Evolutionary conservation across 345 rosid species (phyloP), one percentile per base, ranked within the genome.

Genomic region (Ailanthus altissimus): DNA sequence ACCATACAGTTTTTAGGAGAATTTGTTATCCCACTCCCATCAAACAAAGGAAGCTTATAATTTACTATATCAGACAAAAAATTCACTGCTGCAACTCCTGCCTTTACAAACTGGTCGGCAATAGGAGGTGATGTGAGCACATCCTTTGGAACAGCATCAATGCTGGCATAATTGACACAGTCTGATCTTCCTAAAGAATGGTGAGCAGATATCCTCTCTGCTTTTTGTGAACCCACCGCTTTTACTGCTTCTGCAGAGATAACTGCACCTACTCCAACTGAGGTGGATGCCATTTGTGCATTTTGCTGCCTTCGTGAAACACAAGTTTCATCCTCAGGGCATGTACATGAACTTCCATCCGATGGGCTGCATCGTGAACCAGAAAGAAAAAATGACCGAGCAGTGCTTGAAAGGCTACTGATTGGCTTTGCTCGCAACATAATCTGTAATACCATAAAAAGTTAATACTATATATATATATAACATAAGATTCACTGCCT

Each of bases 371-470:
- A 82, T 65, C 93, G 85, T 36, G 98, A 79, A 50, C 97, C 97
- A 81, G 73, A 77, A 7, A 94, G 79, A 23, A 93, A 83, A 83
- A 89, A 86, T 43, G 91, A 85, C 76, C 97, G 85, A 40, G 97
- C 95, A 74, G 80, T 84, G 76, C 83, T 89, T 81, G 97, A 93
- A 78, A 94, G 90, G 76, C 84, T 91, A 78, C 86, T 75, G 51
- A 94, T 63, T 26, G 85, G 93, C 87, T 94, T 93, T 72, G 94
- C 84, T 50, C 97, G 87, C 78, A 91, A 72, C 98, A 94, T 93
- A 77, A 75, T 86, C 86, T 80, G 84, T 83, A 84, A 69, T 32
- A 59, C 66, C 56, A 49, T 12, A 36, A 50, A 60, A 47, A 42
- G 28, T 74, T 50, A 40, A 46, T 45, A 45, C 51, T 28, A 50